Base-by-base conservation (phyloP, 108 stramenopile species). In the Fragilariopsis cylindrus region DNA sequence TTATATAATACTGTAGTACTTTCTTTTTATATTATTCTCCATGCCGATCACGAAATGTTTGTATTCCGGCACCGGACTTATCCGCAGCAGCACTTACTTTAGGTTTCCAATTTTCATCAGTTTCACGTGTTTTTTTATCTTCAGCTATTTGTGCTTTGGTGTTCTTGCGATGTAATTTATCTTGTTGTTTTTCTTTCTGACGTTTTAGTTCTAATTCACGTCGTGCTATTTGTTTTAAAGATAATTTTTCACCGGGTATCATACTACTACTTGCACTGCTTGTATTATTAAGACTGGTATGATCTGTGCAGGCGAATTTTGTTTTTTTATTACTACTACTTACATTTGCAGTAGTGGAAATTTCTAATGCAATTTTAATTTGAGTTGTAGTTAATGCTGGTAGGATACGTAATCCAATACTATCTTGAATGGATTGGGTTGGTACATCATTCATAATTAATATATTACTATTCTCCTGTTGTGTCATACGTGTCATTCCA, bases 211-310 rank as follows among this genome's bases (percentile, higher is more conserved):
- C 91, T 69, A 79, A 39, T 8, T 88, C 46, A 42, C 75, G 19
- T 18, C 87, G 81, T 44, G 91, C 88, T 80, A 88, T 92, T 85
- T 89, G 87, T 70, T 92, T 89, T 76, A 88, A 88, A 15, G 85
- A 85, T 48, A 90, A 64, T 68, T 74, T 82, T 66, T 74, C 50
- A 46, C 45, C 16, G 50, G 62, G 16, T 18, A 18, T 18, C 21
- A 18, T 19, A n/a, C 15, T n/a, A n/a, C n/a, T n/a, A n/a, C n/a
- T n/a, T n/a, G n/a, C n/a, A n/a, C n/a, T n/a, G 16, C 15, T 2
- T 18, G 62, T 13, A 13, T n/a, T 63, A 18, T 30, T 30, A 30
- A 30, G 30, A 30, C 30, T 30, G 1, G 30, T 30, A 30, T 30
- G 30, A 0, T 30, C 30, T 2, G 30, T 21, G 21, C 21, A 30